Conservation (phyloP, 108 stramenopile genomes). For the Stephanodiscus triporus region DNA sequence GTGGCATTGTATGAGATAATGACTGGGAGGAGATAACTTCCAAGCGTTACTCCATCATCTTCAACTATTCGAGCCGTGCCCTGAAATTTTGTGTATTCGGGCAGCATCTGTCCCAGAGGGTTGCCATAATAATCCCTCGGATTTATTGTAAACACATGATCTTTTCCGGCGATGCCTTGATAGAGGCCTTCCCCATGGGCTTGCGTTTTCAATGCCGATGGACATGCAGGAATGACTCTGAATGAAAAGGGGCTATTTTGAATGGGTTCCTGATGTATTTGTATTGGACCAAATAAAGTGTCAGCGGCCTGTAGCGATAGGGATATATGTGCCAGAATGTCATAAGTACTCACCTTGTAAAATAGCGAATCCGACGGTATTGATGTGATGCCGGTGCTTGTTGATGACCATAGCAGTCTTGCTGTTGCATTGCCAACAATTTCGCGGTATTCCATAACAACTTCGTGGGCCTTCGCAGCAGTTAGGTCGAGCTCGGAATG, state of each 20-base stretch:
- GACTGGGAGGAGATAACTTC: conserved; percentile 10
- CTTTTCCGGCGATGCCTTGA: conserved; percentile 36
- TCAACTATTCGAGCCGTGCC: conserved; percentile 21
- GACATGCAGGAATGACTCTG: conserved; percentile 24
- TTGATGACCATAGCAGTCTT: conserved; percentile 49
- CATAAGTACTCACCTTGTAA: conserved; percentile 37
- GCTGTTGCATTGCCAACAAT: conserved; percentile 37
- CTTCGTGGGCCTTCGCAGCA: conserved; percentile 28
- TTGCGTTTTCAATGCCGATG: conserved; percentile 25
- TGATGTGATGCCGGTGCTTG: conserved; percentile 28
- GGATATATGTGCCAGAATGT: not conserved
- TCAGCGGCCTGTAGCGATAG: not conserved
- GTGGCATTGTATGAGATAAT: conserved; percentile 21
- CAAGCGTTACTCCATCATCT: conserved; percentile 12
- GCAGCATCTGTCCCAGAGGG: not conserved
- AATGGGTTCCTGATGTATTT: conserved; percentile 22
- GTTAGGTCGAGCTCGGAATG: conserved; percentile 28
- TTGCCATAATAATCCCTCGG: conserved; percentile 41
- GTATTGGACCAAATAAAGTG: not conserved
- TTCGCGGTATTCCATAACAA: conserved; percentile 52
- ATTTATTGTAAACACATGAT: conserved; percentile 29
- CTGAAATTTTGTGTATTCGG: conserved; percentile 22
- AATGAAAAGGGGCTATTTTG: conserved; percentile 27
- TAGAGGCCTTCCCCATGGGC: conserved; percentile 42
- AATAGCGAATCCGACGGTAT: conserved; percentile 31